phyloP scores from a whole-genome alignment of 345 rosid genomes.

The Toxicodendron radicans region DNA sequence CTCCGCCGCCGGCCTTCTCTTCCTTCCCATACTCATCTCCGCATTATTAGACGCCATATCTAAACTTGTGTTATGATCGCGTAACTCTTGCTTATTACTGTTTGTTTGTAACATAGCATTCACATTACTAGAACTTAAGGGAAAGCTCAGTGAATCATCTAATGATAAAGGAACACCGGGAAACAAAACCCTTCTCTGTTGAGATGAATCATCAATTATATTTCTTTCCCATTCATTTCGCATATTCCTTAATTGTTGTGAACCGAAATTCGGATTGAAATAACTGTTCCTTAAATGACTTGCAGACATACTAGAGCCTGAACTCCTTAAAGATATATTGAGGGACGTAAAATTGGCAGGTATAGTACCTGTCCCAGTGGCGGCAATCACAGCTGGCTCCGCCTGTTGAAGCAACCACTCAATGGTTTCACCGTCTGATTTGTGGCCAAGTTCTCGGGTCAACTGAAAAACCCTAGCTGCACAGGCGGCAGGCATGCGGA shows the following conservation, averaged over 20 bases:
- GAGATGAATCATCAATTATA: conserved; percentile 26
- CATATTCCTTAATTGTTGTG: conserved; percentile 30
- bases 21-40: conserved; percentile 24
- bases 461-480: conserved; percentile 95
- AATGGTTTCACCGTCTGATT: conserved; percentile 89
- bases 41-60: conserved; percentile 20
- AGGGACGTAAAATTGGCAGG: conserved; percentile 92
- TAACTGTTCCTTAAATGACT: conserved; percentile 59
- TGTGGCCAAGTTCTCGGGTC: conserved; percentile 86
- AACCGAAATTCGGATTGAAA: conserved; percentile 41
- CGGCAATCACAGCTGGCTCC: conserved; percentile 86
- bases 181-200: conserved; percentile 27
- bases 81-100: conserved; percentile 31
- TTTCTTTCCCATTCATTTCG: conserved; percentile 41
- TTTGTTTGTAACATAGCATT: conserved; percentile 33
- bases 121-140: conserved; percentile 17
- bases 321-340: conserved; percentile 79
- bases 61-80: conserved; percentile 16
- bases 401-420: conserved; percentile 93
- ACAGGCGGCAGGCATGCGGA: conserved; percentile 93
- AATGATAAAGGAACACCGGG: conserved; percentile 31
- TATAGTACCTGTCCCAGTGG: conserved; percentile 92
- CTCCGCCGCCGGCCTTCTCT: conserved; percentile 27
- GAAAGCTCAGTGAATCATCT: conserved; percentile 23
- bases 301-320: conserved; percentile 74